phyloP scores from a whole-genome alignment of 2,329 filamentous ascomycete species.

The Neophaeococcomyces aloes region DNA sequence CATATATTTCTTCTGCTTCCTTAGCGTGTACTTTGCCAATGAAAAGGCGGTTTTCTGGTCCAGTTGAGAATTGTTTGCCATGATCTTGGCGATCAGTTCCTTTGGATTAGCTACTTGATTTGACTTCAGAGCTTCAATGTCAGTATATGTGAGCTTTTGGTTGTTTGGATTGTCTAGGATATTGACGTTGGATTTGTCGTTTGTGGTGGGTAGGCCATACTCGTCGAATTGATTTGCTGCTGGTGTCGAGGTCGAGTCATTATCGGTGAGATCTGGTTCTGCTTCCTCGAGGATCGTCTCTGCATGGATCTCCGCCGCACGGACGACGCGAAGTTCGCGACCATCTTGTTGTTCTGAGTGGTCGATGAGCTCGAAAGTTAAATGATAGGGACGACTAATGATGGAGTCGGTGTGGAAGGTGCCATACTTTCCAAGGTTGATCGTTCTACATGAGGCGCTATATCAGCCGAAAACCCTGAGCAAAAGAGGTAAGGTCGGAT shows the following conservation, averaged over 20 bases:
- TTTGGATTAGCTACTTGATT: constrained; percentile 68
- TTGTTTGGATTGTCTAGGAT: constrained; percentile 54
- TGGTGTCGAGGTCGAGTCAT: constrained; percentile 25
- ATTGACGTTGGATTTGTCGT: constrained; percentile 45
- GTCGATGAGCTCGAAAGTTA: constrained; percentile 84
- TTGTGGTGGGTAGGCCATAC: constrained; percentile 30
- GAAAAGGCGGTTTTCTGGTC: constrained; percentile 93
- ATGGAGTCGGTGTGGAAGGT: constrained; percentile 81
- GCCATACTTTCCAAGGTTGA: constrained; percentile 87
- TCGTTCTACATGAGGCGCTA: constrained; percentile 46
- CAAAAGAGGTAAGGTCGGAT: constrained; percentile 19
- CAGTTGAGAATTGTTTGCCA: constrained; percentile 77
- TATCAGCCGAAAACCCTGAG: constrained; percentile 4
- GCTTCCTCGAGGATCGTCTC: constrained; percentile 53
- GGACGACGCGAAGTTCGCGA: constrained; percentile 61
- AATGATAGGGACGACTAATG: constrained; percentile 78
- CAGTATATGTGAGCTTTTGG: constrained; percentile 63
- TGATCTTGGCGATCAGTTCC: constrained; percentile 84
- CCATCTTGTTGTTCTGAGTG: constrained; percentile 53
- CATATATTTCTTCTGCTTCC: constrained; percentile 91
- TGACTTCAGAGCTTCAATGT: constrained; percentile 62
- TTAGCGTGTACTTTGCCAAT: constrained; percentile 85
- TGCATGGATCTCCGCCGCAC: constrained; percentile 70
- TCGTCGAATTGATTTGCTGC: constrained; percentile 22
- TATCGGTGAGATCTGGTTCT: constrained; percentile 29